Evolutionary conservation across 208 protist species (phyloP), one percentile per base, ranked within the genome.

Genomic region (Leishmania arabica): DNA sequence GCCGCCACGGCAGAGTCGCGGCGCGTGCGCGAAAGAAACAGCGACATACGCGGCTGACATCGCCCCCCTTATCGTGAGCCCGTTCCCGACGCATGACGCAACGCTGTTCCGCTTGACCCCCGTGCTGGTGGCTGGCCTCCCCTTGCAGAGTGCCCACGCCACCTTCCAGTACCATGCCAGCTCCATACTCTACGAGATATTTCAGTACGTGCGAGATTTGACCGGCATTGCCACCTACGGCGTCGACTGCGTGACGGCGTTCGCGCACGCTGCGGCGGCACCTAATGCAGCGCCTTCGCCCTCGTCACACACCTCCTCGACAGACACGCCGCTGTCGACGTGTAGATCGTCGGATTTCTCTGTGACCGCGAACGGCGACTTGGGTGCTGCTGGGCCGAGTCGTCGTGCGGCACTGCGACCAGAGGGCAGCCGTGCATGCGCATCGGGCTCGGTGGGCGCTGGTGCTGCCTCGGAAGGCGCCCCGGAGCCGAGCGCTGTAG

Each of bases 41-140:
- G 42, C 69, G 19, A 11, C 77, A 1, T 31, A 27, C 24, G 8
- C 45, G 54, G 49, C 60, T 53, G 66, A 80, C 72, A 49, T 75
- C 34, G 64, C 45, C 27, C 51, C 60, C 7, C 84, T 92, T 42
- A 71, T 78, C 53, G 47, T 45, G 40, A 80, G 84, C 8, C 91
- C 92, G 21, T 95, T 95, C 68, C 92, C 91, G 21, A 95, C 86
- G 53, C 89, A 82, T 42, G 94, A 97, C 80, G 80, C 92, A 31
- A 84, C 87, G 2, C 83, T 94, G 58, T 96, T 95, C 70, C 91
- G 94, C 7, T 84, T 97, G 5, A 96, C 92, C 24, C 85, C 82
- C 21, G 89, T 86, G 76, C 78, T 97, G 34, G 74, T 85, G 64
- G 45, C 77, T 21, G 86, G 86, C 17, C 86, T 97, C 34, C 90